These are phyloP conservation scores for Chaetomium cochliodes DNA, from an alignment of 495 filamentous ascomycete species.

Conservation along the genomic window DNA sequence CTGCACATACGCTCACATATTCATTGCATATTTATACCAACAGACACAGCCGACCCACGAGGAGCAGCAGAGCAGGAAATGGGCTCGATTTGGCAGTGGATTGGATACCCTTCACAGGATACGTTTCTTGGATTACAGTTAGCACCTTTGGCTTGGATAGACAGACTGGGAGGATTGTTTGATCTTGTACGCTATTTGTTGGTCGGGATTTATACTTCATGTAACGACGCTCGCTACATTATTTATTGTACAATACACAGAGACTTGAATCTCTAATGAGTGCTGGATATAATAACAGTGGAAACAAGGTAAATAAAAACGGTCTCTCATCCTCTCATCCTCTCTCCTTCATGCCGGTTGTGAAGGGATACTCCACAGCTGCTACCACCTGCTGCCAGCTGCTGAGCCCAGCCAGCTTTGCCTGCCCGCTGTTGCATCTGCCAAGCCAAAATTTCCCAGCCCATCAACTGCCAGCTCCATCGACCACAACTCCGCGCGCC, in stretches of 20 bases:
- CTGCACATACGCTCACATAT: constrained; percentile 3
- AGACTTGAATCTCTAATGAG: neutral
- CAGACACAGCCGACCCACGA: neutral
- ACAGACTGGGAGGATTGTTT: constrained; percentile 1
- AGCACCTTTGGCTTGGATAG: neutral
- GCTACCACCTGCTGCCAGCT: neutral
- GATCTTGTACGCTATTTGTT: too few species aligned
- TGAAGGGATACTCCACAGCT: neutral
- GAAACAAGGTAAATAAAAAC: too few species aligned
- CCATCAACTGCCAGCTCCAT: constrained; percentile 8
- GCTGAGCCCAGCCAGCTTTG: neutral
- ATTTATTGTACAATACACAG: neutral
- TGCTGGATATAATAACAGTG: neutral
- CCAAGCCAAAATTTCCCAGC: constrained; percentile 25
- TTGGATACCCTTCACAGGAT: neutral
- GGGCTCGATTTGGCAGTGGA: neutral
- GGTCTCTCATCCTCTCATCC: too few species aligned
- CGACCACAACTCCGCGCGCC: constrained; percentile 8
- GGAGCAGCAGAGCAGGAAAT: neutral
- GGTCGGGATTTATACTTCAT: neutral
- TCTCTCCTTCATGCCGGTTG: too few species aligned
- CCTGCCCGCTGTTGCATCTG: neutral
- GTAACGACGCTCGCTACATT: constrained; percentile 17
- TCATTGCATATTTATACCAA: neutral
- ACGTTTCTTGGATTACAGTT: neutral